Percentiles rank a stretch among this genome's conserved stretches.
These are phyloP conservation scores for Hortaea werneckii DNA, from an alignment of 2,329 filamentous ascomycete genomes.

Conservation along the genomic window DNA sequence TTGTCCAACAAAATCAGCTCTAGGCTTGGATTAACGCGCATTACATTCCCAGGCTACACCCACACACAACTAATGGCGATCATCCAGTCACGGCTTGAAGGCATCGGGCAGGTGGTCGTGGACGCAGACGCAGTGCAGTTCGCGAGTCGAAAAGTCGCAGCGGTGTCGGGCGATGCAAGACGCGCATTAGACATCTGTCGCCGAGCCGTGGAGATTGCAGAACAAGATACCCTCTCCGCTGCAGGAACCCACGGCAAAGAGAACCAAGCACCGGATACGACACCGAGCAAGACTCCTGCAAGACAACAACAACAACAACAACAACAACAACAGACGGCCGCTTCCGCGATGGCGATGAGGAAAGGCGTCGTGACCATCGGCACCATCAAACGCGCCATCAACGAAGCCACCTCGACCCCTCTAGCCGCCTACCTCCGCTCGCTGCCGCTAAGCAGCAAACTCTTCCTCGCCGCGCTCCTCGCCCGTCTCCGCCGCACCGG, in stretches of 20 bases:
- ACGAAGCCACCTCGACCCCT: constrained; percentile 86
- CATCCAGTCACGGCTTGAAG: constrained; percentile 84
- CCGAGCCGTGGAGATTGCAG: constrained; percentile 87
- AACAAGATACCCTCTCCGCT: constrained; percentile 47
- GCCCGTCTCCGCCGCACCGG: constrained; percentile 72
- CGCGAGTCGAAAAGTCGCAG: constrained; percentile 89
- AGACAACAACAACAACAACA: constrained; percentile 21
- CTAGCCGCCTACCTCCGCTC: constrained; percentile 79
- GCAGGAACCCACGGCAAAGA: constrained; percentile 15
- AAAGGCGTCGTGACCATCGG: constrained; percentile 70
- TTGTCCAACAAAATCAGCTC: constrained; percentile 98
- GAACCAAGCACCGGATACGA: constrained; percentile 42
- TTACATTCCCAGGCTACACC: constrained; percentile 94
- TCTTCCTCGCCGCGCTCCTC: constrained; percentile 75
- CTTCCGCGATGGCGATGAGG: constrained; percentile 18
- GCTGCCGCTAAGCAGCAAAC: constrained; percentile 70
- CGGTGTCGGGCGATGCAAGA: constrained; percentile 87
- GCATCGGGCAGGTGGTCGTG: constrained; percentile 73
- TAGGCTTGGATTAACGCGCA: constrained; percentile 70
- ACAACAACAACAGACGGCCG: constrained; percentile 12
- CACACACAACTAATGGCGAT: constrained; percentile 97
- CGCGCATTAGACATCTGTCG: constrained; percentile 91
- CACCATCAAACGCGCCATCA: constrained; percentile 88
- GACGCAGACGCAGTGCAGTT: constrained; percentile 92
- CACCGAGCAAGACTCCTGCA: constrained; percentile 47